Percentiles rank a stretch among this genome's conserved stretches.
Evolutionary conservation across 805 yeast genomes (phyloP).

Genomic region (Candida boleticola): DNA sequence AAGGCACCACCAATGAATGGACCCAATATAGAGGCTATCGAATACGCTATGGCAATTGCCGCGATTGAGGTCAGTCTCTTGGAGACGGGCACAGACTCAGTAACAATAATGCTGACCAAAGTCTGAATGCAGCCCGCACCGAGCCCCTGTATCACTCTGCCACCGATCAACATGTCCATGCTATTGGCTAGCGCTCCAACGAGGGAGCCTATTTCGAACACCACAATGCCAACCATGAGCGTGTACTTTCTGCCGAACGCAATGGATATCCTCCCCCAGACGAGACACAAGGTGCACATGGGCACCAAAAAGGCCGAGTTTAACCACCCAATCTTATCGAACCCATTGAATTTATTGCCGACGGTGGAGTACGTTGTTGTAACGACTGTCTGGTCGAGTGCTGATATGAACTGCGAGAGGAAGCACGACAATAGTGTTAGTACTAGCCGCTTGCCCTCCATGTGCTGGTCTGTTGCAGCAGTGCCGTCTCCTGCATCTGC

Average conservation of each 20-base stretch:
- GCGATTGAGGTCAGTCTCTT: conserved; percentile 31
- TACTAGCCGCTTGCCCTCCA: conserved; percentile 13
- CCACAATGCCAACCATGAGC: conserved; percentile 13
- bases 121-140: conserved; percentile 24
- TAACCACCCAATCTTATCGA: conserved; percentile 21
- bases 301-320: conserved; percentile 21
- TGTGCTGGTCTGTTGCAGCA: conserved; percentile 17
- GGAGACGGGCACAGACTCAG: conserved; percentile 21
- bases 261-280: conserved; percentile 20
- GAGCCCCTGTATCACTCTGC: conserved; percentile 22
- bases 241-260: conserved; percentile 22
- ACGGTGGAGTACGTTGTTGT: conserved; percentile 17
- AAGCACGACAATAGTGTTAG: conserved; percentile 12
- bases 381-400: conserved; percentile 22
- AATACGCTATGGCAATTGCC: conserved; percentile 33
- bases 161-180: conserved; percentile 24
- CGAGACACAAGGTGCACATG: conserved; percentile 19
- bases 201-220: conserved; percentile 22
- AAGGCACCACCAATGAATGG: conserved; percentile 63
- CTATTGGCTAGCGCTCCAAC: conserved; percentile 17
- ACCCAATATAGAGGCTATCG: conserved; percentile 49
- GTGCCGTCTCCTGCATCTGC: conserved; percentile 26
- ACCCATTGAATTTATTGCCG: conserved; percentile 17
- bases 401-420: conserved; percentile 16
- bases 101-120: conserved; percentile 15